Percentiles rank a stretch among this genome's conserved stretches.
These are phyloP conservation scores for Didymella sp. DNA, from an alignment of 2,329 filamentous ascomycete species.

Conservation along the genomic window DNA sequence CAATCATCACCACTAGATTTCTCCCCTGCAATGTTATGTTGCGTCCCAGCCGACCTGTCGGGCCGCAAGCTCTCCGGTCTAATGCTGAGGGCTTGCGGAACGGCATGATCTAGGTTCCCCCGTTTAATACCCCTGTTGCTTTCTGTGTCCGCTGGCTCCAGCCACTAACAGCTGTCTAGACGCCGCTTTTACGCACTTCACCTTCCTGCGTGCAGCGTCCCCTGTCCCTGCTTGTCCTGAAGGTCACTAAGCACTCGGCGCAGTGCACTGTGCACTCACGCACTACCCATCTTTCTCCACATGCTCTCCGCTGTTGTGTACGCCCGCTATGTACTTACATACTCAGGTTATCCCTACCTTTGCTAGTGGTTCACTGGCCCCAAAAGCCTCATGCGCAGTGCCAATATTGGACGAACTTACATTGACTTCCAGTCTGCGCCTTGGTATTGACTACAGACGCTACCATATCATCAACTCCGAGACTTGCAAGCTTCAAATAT, in stretches of 20 bases:
- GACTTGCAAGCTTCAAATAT: not conserved
- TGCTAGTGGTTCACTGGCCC: constrained; percentile 35
- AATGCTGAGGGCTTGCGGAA: constrained; percentile 35
- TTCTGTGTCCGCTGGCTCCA: constrained; percentile 27
- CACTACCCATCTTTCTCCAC: constrained; percentile 48
- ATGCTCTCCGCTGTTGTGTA: constrained; percentile 44
- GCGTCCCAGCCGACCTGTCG: constrained; percentile 40
- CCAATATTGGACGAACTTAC: constrained; percentile 17
- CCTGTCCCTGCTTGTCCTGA: constrained; percentile 39
- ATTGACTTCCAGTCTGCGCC: constrained; percentile 11
- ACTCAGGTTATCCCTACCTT: constrained; percentile 45
- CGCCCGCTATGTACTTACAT: constrained; percentile 41
- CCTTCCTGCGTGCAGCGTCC: constrained; percentile 32
- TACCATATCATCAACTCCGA: constrained; percentile 21
- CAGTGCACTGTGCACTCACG: constrained; percentile 45
- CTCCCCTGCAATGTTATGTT: constrained; percentile 44
- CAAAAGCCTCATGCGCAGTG: constrained; percentile 31
- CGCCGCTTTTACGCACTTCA: constrained; percentile 27
- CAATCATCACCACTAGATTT: constrained; percentile 32
- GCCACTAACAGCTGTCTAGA: constrained; percentile 34
- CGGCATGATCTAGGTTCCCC: constrained; percentile 31
- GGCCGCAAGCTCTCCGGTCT: constrained; percentile 30
- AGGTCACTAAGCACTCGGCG: constrained; percentile 35
- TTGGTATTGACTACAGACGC: constrained; percentile 32
- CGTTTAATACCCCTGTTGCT: constrained; percentile 24